These are phyloP conservation scores for Aspergillus affinis DNA, from an alignment of 495 filamentous ascomycete species.

Conservation along the genomic window DNA sequence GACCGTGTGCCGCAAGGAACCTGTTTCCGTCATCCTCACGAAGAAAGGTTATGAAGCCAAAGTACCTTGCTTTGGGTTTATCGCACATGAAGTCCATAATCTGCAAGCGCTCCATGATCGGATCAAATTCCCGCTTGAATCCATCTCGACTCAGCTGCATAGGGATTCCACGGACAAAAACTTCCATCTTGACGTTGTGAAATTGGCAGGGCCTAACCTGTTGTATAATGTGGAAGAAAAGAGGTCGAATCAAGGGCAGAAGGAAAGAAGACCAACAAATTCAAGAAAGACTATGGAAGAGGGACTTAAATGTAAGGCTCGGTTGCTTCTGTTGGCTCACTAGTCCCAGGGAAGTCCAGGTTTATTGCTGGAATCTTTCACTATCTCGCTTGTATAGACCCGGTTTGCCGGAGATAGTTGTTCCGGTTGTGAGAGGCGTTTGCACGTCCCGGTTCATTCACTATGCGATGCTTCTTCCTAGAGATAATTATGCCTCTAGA, in stretches of 20 bases:
- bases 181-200: slow-evolving; percentile 31
- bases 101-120: slow-evolving; percentile 26
- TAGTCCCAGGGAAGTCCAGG: neutral
- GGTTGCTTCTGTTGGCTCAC: neutral
- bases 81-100: slow-evolving; percentile 35
- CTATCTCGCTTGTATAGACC: neutral
- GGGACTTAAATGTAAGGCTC: neutral
- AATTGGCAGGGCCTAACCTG: neutral
- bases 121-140: slow-evolving; percentile 34
- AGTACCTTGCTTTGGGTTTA: slow-evolving; percentile 30
- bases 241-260: neutral
- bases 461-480: no score
- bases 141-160: slow-evolving; percentile 30
- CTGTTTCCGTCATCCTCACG: slow-evolving; percentile 24
- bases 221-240: neutral
- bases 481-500: no score
- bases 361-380: neutral
- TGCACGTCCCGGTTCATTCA: neutral
- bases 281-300: neutral
- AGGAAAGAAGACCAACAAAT: neutral
- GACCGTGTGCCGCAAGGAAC: slow-evolving; percentile 36
- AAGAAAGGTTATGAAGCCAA: slow-evolving; percentile 39
- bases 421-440: neutral
- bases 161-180: slow-evolving; percentile 40
- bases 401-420: no score